These are phyloP conservation scores for Daldinia bambusicola DNA, from an alignment of 495 filamentous ascomycete species.

Conservation along the genomic window DNA sequence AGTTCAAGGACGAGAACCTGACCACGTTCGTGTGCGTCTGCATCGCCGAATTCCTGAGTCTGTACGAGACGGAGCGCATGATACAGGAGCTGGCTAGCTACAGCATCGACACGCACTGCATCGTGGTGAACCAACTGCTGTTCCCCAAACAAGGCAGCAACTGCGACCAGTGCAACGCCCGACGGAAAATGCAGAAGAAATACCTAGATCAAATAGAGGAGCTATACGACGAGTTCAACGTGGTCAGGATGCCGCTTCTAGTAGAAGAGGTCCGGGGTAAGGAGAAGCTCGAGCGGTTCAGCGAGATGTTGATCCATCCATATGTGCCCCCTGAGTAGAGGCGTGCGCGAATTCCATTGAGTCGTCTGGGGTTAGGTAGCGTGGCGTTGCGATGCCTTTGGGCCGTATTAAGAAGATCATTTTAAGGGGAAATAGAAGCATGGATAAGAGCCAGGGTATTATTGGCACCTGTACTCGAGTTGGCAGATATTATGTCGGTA, in stretches of 20 bases:
- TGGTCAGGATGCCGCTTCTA: constrained; percentile 95
- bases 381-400: constrained; percentile 32
- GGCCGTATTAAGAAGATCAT: constrained; percentile 1
- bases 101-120: constrained; percentile 93
- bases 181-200: constrained; percentile 99
- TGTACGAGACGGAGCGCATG: constrained; percentile 99
- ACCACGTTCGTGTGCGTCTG: constrained; percentile 99
- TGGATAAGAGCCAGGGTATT: neutral
- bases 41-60: constrained; percentile 95
- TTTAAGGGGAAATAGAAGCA: constrained; percentile 13
- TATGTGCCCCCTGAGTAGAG: constrained; percentile 77
- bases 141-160: constrained; percentile 87
- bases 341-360: constrained; percentile 26
- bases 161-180: constrained; percentile 95
- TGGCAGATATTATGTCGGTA: neutral
- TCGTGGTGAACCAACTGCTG: constrained; percentile 97
- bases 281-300: constrained; percentile 92
- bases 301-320: constrained; percentile 89
- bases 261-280: constrained; percentile 96
- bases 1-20: constrained; percentile 96
- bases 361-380: constrained; percentile 25
- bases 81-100: constrained; percentile 97
- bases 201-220: constrained; percentile 99
- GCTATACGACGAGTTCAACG: constrained; percentile 98
- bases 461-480: neutral